Conservation (phyloP, 495 filamentous ascomycete species). For the Penicillium pulvis region DNA sequence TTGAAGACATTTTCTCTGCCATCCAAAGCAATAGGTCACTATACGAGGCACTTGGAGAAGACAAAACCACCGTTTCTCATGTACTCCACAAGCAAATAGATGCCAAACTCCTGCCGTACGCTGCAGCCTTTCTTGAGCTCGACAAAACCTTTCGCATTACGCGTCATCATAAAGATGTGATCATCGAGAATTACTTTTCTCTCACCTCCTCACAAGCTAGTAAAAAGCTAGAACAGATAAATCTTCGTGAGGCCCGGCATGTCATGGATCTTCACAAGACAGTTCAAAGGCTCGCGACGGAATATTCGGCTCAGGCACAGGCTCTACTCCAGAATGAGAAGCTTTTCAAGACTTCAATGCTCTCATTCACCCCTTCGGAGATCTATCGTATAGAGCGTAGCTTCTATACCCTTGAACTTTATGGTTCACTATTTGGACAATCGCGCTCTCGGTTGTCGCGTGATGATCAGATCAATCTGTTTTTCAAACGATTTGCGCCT, state of each 20-base stretch:
- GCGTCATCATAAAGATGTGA: background rate
- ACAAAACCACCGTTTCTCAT: background rate
- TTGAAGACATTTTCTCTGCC: background rate
- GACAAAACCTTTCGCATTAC: background rate
- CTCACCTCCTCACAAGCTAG: background rate
- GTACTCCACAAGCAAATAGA: background rate
- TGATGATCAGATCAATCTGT: background rate
- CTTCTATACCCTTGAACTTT: background rate
- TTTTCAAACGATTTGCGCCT: background rate
- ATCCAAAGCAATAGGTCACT: background rate
- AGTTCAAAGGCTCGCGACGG: background rate
- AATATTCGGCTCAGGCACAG: background rate
- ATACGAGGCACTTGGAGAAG: background rate
- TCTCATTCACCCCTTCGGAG: background rate
- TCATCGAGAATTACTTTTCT: background rate
- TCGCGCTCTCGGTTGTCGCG: background rate
- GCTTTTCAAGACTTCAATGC: background rate
- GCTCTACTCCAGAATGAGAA: background rate
- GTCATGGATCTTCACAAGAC: background rate
- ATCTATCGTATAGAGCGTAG: background rate
- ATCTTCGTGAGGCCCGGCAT: background rate
- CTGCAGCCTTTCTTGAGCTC: background rate
- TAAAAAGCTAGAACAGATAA: background rate
- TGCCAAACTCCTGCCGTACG: background rate
- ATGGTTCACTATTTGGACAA: background rate